A percentile compares a stretch with the other conserved stretches of the same genome.
phyloP scores from a whole-genome alignment of 192 early-diverging fungal species.

The Chytriomyces sp. region DNA sequence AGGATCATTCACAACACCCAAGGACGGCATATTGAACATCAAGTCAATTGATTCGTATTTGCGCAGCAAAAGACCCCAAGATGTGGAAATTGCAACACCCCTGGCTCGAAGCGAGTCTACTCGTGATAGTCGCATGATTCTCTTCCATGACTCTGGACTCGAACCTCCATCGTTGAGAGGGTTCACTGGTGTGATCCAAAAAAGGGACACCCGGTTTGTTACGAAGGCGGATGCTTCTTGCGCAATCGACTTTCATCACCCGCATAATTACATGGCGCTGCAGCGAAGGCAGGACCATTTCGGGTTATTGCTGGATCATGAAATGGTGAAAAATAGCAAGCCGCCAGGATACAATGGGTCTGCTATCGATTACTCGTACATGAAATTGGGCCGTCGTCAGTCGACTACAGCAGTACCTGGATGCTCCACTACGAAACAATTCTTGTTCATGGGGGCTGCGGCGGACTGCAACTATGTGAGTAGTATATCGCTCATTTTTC shows the following conservation, averaged over 20 bases:
- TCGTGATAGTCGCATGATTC: conserved; percentile 15
- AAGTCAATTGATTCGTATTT: conserved; percentile 17
- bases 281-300: neutral
- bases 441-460: conserved; percentile 56
- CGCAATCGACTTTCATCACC: neutral
- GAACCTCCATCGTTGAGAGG: conserved; percentile 18
- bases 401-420: conserved; percentile 13
- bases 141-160: conserved; percentile 29
- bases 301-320: neutral
- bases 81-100: conserved; percentile 16
- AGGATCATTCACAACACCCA: conserved; percentile 15
- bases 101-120: neutral
- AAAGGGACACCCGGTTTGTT: too few species aligned
- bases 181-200: too few species aligned
- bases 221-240: neutral
- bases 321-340: neutral
- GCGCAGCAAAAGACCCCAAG: neutral
- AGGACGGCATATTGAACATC: conserved; percentile 20
- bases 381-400: neutral
- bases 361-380: too few species aligned
- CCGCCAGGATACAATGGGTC: too few species aligned
- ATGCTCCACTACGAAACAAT: conserved; percentile 28
- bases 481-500: neutral
- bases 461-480: conserved; percentile 58
- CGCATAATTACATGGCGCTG: neutral